Evolutionary conservation across 306 rosid genomes (phyloP), one percentile per base, ranked within the genome.

Genomic region (Begonia fuchsioides): DNA sequence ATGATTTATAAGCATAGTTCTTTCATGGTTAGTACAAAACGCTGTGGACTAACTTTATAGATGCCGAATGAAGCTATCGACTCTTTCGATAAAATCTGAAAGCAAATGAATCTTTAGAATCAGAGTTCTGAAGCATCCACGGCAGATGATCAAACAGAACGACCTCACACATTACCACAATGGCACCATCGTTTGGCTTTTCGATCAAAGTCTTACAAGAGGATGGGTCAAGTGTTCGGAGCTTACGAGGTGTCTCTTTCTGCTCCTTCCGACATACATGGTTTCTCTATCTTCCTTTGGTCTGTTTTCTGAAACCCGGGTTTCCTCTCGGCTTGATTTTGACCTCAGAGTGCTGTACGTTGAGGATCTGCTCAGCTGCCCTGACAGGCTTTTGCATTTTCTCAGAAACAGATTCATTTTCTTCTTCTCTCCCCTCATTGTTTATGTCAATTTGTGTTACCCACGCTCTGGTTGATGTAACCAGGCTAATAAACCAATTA

Each of bases 51-150:
- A n/a, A n/a, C n/a, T n/a, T n/a, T n/a, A n/a, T n/a, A n/a, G n/a
- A n/a, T n/a, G n/a, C n/a, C n/a, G n/a, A n/a, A n/a, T n/a, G n/a
- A n/a, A n/a, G n/a, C n/a, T n/a, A n/a, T n/a, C n/a, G n/a, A n/a
- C n/a, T n/a, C n/a, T n/a, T n/a, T n/a, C n/a, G n/a, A n/a, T n/a
- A n/a, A n/a, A n/a, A n/a, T n/a, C n/a, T n/a, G n/a, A n/a, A n/a
- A n/a, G n/a, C 86, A 61, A 88, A 66, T 44, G 95, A 80, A 7
- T 88, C 93, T 40, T 55, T 83, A 12, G 90, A 86, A 67, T 81
- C 95, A 16, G 76, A 84, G 59, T 88, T 79, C 47, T 83, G 88
- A 19, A 88, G 57, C 95, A 88, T 88, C 95, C 95, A 88, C 49
- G 71, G n/a, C n/a, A n/a, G n/a, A n/a, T n/a, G n/a, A n/a, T n/a